Evolutionary conservation across 495 filamentous ascomycete species (phyloP).

Genomic region (Recurvomyces mirabilis): DNA sequence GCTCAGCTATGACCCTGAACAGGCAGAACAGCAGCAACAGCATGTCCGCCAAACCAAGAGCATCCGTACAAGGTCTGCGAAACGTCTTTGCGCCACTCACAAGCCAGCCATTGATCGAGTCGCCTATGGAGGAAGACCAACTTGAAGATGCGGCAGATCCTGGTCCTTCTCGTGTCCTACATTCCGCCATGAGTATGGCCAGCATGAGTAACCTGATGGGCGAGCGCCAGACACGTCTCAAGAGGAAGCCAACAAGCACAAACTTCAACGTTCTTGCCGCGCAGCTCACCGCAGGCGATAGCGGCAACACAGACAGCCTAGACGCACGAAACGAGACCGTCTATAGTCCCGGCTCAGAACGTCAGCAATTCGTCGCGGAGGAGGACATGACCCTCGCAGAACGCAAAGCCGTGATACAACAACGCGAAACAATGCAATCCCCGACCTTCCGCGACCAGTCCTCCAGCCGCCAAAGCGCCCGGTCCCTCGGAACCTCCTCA

Average conservation of each 20-base stretch:
- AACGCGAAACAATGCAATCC: constrained; percentile 5
- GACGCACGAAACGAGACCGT: constrained; percentile 1
- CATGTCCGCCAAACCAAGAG: neutral
- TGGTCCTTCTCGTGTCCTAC: constrained; percentile 30
- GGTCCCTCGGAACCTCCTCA: neutral
- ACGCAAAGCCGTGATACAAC: constrained; percentile 44
- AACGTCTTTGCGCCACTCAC: constrained; percentile 37
- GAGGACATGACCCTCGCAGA: constrained; percentile 69
- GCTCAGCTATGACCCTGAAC: neutral
- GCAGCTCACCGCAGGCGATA: constrained; percentile 24
- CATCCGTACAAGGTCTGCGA: constrained; percentile 25
- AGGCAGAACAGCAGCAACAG: neutral
- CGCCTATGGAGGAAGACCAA: constrained; percentile 35
- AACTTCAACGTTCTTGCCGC: constrained; percentile 25
- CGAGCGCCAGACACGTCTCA: constrained; percentile 49
- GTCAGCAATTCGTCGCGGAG: constrained; percentile 18
- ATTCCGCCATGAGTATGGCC: constrained; percentile 9
- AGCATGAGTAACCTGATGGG: constrained; percentile 45
- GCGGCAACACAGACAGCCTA: constrained; percentile 5
- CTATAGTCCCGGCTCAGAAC: constrained; percentile 2
- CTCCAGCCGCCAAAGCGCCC: constrained; percentile 8
- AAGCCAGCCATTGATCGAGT: constrained; percentile 31
- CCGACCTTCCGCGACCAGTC: constrained; percentile 3
- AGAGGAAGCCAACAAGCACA: constrained; percentile 36
- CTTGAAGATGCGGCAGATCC: constrained; percentile 21